Percentiles rank a stretch among this genome's conserved stretches.
Conservation (phyloP, 169 alveolate species). For the Ophryocystis elektroscirrha region DNA sequence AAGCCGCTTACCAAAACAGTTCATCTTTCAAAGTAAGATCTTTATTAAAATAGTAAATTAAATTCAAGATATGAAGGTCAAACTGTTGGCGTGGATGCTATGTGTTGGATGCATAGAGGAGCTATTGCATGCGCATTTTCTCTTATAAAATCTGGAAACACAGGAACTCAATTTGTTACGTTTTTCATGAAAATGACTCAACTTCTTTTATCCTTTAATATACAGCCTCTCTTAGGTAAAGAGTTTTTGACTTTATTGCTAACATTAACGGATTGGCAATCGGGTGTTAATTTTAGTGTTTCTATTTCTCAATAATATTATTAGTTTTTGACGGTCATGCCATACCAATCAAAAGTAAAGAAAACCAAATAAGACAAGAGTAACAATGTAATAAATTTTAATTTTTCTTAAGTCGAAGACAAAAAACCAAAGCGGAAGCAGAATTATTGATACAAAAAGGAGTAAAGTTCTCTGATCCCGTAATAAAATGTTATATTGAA, state of each 20-base stretch:
- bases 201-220: constrained; percentile 8
- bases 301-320: background rate
- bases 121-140: constrained; percentile 18
- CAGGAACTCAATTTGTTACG: constrained; percentile 18
- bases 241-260: background rate
- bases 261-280: background rate
- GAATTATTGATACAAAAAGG: too few relatives aligned
- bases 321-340: constrained; percentile 17
- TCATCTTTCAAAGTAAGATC: too few relatives aligned
- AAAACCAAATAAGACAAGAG: constrained; percentile 14
- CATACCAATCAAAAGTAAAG: constrained; percentile 13
- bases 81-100: constrained; percentile 21
- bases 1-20: too few relatives aligned
- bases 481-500: too few relatives aligned
- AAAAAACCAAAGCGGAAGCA: too few relatives aligned
- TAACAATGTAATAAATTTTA: too few relatives aligned
- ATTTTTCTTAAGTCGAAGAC: too few relatives aligned
- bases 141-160: constrained; percentile 6
- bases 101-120: constrained; percentile 26
- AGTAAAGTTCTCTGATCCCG: too few relatives aligned
- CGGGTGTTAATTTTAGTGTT: background rate
- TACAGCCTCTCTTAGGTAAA: constrained; percentile 17
- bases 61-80: constrained; percentile 18
- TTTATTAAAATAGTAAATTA: too few relatives aligned
- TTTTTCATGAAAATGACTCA: constrained; percentile 12